A percentile compares a stretch with the other conserved stretches of the same genome.
Conservation (phyloP, 768 basidiomycete species). For the Candolleomyces eurysporus region DNA sequence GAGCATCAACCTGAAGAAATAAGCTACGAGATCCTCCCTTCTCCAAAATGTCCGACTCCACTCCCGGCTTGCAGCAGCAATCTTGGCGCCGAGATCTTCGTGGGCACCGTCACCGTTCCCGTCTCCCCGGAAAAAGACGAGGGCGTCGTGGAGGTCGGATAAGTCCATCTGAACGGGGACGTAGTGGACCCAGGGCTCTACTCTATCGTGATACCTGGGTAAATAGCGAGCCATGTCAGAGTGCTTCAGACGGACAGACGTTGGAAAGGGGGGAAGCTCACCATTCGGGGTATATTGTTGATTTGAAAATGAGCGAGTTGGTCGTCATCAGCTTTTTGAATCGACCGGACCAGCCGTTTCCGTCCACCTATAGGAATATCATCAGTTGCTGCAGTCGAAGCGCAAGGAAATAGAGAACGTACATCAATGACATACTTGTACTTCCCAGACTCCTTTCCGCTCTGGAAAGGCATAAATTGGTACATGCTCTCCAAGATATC, state of each 20-base stretch:
- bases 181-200: constrained; percentile 72
- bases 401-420: constrained; percentile 14
- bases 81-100: constrained; percentile 52
- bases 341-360: constrained; percentile 61
- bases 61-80: constrained; percentile 52
- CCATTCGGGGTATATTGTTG: constrained; percentile 71
- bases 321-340: constrained; percentile 59
- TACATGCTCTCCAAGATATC: constrained; percentile 42
- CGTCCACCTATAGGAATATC: constrained; percentile 40
- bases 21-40: constrained; percentile 56
- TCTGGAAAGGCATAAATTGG: constrained; percentile 47
- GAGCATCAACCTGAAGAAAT: constrained; percentile 47
- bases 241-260: neutral
- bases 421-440: constrained; percentile 59
- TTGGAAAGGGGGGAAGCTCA: constrained; percentile 18
- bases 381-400: neutral
- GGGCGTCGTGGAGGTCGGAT: constrained; percentile 65
- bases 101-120: constrained; percentile 56
- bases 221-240: neutral
- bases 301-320: constrained; percentile 62
- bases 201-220: constrained; percentile 49
- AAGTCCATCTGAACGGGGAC: constrained; percentile 66
- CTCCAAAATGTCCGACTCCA: constrained; percentile 64
- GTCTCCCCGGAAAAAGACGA: constrained; percentile 72
- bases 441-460: constrained; percentile 42